Evolutionary conservation across 2,329 filamentous ascomycete species (phyloP).

Genomic region (Fusarium pseudonygamai): DNA sequence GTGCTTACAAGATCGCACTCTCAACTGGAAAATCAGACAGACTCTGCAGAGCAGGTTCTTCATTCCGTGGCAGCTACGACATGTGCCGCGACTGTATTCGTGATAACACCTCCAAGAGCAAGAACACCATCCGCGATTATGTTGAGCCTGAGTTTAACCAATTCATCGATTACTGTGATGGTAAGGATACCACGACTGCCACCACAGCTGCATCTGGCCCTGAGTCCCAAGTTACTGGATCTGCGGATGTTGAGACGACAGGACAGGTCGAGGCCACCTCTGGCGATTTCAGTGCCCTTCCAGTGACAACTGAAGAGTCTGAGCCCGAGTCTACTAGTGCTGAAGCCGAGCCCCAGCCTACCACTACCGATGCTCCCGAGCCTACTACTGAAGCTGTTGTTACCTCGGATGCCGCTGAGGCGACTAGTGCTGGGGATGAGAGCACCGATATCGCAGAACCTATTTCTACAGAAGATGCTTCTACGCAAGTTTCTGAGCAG

Average conservation of each 20-base stretch:
- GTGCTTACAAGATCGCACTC: slow-evolving; percentile 57
- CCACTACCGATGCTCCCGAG: slow-evolving; percentile 4
- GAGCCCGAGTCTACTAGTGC: neutral
- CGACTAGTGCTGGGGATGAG: neutral
- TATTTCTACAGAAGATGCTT: neutral
- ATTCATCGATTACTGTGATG: slow-evolving; percentile 58
- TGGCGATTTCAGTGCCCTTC: slow-evolving; percentile 34
- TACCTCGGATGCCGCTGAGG: neutral
- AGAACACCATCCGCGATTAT: slow-evolving; percentile 47
- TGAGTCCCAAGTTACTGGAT: slow-evolving; percentile 39
- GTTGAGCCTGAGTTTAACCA: slow-evolving; percentile 53
- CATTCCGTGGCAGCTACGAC: slow-evolving; percentile 51
- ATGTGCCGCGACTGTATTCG: slow-evolving; percentile 57
- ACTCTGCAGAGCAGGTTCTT: slow-evolving; percentile 57
- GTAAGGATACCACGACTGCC: slow-evolving; percentile 32
- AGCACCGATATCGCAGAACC: neutral
- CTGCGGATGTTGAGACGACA: slow-evolving; percentile 38
- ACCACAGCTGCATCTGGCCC: slow-evolving; percentile 17
- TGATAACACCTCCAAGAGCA: slow-evolving; percentile 35
- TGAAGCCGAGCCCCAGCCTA: slow-evolving; percentile 7
- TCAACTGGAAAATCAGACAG: slow-evolving; percentile 55
- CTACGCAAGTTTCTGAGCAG: neutral
- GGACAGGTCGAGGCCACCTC: slow-evolving; percentile 40
- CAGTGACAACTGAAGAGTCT: slow-evolving; percentile 9
- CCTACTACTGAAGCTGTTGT: slow-evolving; percentile 9